phyloP scores from a whole-genome alignment of 2,329 filamentous ascomycete genomes.

The Cladophialophora chaetospira region DNA sequence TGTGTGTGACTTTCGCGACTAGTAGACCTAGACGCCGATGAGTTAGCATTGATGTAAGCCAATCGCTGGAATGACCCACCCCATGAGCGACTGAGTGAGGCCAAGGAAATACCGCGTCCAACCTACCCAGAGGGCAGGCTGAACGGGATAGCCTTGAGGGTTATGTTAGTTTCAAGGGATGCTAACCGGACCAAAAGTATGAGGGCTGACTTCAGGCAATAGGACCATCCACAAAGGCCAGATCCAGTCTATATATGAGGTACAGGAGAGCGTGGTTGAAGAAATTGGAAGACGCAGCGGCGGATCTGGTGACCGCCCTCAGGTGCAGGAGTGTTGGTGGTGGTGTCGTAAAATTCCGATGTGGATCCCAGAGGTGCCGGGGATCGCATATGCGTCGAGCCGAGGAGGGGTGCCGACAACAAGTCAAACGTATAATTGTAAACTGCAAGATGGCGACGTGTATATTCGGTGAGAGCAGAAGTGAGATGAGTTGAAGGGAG shows the following conservation, averaged over 20 bases:
- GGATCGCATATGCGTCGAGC: slow-evolving; percentile 18
- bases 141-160: slow-evolving; percentile 34
- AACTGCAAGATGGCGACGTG: not conserved
- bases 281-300: slow-evolving; percentile 4
- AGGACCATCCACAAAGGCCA: slow-evolving; percentile 25
- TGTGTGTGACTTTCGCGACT: slow-evolving; percentile 48
- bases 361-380: slow-evolving; percentile 28
- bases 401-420: slow-evolving; percentile 9
- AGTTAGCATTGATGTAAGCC: slow-evolving; percentile 22
- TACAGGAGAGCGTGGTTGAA: slow-evolving; percentile 7
- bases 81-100: slow-evolving; percentile 32
- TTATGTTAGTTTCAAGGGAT: slow-evolving; percentile 32
- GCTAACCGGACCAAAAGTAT: slow-evolving; percentile 30
- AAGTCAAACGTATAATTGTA: slow-evolving; percentile 48
- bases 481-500: not conserved
- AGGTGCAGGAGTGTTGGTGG: slow-evolving; percentile 8
- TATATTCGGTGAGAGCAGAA: not conserved
- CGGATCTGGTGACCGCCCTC: slow-evolving; percentile 21
- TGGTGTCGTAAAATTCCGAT: slow-evolving; percentile 18
- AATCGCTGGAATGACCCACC: slow-evolving; percentile 27
- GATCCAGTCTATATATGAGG: slow-evolving; percentile 16
- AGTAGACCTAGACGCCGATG: slow-evolving; percentile 17
- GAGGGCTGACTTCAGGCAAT: slow-evolving; percentile 25
- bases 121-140: slow-evolving; percentile 29
- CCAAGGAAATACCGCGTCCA: slow-evolving; percentile 34